These are phyloP conservation scores for Vaucheria bursata DNA, from an alignment of 352 stramenopile species.

Conservation along the genomic window DNA sequence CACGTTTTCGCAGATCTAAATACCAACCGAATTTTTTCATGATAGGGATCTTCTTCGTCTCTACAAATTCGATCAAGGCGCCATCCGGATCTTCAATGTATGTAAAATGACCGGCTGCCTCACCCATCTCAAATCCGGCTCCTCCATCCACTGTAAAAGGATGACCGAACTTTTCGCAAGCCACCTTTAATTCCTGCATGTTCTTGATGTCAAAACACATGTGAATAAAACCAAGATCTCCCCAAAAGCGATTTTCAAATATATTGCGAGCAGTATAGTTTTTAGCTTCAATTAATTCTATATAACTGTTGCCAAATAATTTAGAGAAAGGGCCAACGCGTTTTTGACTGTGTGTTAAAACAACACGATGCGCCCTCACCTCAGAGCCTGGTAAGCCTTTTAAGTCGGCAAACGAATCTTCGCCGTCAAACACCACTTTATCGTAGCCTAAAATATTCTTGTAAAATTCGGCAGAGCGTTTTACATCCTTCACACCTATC, in stretches of 20 bases:
- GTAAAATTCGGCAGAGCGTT: neutral
- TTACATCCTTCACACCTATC: neutral
- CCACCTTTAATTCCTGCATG: neutral
- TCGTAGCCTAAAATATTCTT: neutral
- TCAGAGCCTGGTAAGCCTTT: neutral
- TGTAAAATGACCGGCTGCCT: neutral
- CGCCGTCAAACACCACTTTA: neutral
- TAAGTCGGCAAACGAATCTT: neutral
- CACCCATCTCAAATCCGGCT: neutral
- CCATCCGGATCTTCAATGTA: neutral
- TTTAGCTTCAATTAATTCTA: neutral
- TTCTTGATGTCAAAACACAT: neutral
- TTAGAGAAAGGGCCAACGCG: neutral
- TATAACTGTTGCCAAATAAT: neutral
- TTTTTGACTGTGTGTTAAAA: neutral
- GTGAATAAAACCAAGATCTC: neutral
- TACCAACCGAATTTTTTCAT: slow-evolving; percentile 1
- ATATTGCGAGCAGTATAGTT: neutral
- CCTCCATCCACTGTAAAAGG: neutral
- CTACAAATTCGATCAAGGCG: neutral
- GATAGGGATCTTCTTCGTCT: neutral
- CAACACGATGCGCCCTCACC: neutral
- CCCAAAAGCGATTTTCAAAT: neutral
- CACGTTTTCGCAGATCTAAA: neutral
- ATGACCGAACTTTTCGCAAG: neutral